Conservation (phyloP, 306 rosid genomes). For the Erythrophleum fordii region DNA sequence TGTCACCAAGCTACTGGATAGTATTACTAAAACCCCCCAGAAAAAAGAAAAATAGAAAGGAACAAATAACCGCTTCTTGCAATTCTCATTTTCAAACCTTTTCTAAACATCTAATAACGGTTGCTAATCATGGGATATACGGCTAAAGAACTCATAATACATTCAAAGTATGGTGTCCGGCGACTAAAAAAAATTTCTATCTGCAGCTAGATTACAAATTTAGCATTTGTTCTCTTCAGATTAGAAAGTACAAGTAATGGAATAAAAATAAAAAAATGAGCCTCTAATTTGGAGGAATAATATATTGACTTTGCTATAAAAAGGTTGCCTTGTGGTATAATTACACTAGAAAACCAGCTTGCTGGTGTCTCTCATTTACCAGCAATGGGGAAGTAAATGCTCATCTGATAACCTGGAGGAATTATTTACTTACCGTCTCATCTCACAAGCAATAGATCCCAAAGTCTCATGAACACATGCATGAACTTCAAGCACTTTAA, state of each 20-base stretch:
- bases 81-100: neutral
- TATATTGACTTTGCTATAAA: slow-evolving; percentile 26
- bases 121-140: slow-evolving; percentile 2
- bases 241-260: slow-evolving; percentile 18
- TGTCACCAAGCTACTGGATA: too few relatives aligned
- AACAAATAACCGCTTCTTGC: neutral
- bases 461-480: neutral
- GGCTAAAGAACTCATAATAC: slow-evolving; percentile 5
- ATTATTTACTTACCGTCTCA: neutral
- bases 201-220: slow-evolving; percentile 35
- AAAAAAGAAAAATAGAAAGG: too few relatives aligned
- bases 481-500: neutral
- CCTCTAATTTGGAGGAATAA: slow-evolving; percentile 25
- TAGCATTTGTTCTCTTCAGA: neutral
- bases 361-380: slow-evolving; percentile 36
- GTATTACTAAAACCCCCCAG: too few relatives aligned
- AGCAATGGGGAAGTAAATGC: slow-evolving; percentile 26
- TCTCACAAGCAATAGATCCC: neutral
- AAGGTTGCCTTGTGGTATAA: slow-evolving; percentile 34
- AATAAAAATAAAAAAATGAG: neutral
- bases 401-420: slow-evolving; percentile 21
- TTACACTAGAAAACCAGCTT: slow-evolving; percentile 40
- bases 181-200: slow-evolving; percentile 27
- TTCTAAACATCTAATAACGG: neutral
- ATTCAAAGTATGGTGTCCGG: neutral